Evolutionary conservation across 1,139 yeast genomes (phyloP), one percentile per base, ranked within the genome.

Genomic region (Scheffersomyces titani): DNA sequence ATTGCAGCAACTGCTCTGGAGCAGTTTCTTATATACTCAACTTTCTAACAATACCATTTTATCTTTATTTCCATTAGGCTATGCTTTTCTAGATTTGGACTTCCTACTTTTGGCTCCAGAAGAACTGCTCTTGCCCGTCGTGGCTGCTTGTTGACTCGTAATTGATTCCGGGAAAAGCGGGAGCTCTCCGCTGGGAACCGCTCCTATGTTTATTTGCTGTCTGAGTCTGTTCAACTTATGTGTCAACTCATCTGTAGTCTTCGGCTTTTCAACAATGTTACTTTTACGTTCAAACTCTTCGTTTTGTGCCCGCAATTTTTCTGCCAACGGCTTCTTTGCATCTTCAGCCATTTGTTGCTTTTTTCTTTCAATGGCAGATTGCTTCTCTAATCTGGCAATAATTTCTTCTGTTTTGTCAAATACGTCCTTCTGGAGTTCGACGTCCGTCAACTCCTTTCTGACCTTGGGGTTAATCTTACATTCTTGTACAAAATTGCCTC

Each of bases 401-500:
- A 81, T 68, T 57, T 76, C 74, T 54, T 78, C 88, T 0, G 97
- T 90, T 53, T 76, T 75, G 19, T 86, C 88, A 65, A 77, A 92
- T n/a, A 93, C 68, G 55, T 76, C 62, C 60, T 81, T 78, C 65
- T 90, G 96, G 56, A 91, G 71, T 49, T 80, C 86, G 24, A 70
- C 81, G 68, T 92, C 92, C 6, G 70, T 65, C 56, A 87, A 81
- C 68, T 92, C 98, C 53, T 74, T 70, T 60, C 97, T 80, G 61
- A 56, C 65, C 52, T 54, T 66, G 60, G 57, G 72, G 44, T 88
- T 78, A 11, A 88, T 72, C 20, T 79, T 74, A 71, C 97, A 90
- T 66, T 93, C 94, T 51, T 89, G 87, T 53, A 92, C 76, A 65
- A 88, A 82, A 56, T 84, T 78, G 0, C 92, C 96, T 6, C 94